phyloP scores from a whole-genome alignment of 139 green algal species.

The Gonium pectorale region DNA sequence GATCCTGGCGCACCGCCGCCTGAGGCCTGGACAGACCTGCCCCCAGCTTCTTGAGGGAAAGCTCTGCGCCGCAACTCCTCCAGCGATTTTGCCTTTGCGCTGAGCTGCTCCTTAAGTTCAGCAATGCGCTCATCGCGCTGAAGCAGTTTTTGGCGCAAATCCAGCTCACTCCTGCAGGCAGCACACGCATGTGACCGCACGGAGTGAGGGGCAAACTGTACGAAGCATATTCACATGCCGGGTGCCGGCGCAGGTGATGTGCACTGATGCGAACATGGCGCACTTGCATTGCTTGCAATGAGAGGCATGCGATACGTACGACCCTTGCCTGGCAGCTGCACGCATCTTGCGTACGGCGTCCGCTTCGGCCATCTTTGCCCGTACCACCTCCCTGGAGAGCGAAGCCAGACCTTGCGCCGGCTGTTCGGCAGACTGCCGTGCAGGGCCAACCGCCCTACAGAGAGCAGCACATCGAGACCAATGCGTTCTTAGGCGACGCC shows the following conservation, averaged over 20 bases:
- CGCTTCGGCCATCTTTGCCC: constrained; percentile 71
- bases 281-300: too few species aligned
- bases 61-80: constrained; percentile 25
- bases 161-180: constrained; percentile 68
- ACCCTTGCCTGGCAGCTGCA: constrained; percentile 36
- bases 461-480: too few species aligned
- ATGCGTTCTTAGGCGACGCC: too few species aligned
- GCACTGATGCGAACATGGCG: too few species aligned
- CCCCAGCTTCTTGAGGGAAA: neutral
- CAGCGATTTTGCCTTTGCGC: neutral
- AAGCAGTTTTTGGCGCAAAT: constrained; percentile 66
- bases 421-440: neutral
- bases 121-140: constrained; percentile 62
- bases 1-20: neutral
- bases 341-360: constrained; percentile 69
- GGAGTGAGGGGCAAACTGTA: too few species aligned
- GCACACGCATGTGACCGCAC: too few species aligned
- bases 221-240: too few species aligned
- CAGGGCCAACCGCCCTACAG: too few species aligned
- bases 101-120: constrained; percentile 63
- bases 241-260: neutral
- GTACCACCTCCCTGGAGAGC: constrained; percentile 70
- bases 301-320: too few species aligned
- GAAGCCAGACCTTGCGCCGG: constrained; percentile 27
- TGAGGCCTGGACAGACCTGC: neutral